Conservation (phyloP, 108 stramenopile species). For the Nannochloropsis granulata region DNA sequence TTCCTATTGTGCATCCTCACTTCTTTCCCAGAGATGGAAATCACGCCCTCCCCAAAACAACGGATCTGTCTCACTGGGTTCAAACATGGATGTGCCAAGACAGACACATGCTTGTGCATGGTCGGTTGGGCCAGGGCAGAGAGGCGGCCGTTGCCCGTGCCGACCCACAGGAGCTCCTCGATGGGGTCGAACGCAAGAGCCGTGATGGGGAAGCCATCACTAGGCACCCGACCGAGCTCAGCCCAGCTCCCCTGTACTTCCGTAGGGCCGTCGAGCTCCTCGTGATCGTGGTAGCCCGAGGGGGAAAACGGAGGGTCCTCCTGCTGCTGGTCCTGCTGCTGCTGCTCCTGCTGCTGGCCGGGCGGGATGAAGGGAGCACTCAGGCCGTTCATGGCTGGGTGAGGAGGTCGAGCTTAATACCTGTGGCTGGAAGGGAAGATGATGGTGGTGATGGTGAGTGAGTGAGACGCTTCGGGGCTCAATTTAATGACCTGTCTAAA, state of each 20-base stretch:
- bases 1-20: conserved; percentile 6
- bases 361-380: background rate
- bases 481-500: too few species aligned
- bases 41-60: conserved; percentile 9
- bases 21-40: background rate
- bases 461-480: too few species aligned
- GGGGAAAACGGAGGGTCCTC: too few species aligned
- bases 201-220: conserved; percentile 3
- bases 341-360: background rate
- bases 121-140: conserved; percentile 11
- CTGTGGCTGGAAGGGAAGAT: background rate
- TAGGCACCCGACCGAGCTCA: conserved; percentile 8
- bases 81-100: conserved; percentile 5
- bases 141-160: conserved; percentile 22
- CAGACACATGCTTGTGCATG: conserved; percentile 15
- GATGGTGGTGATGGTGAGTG: background rate
- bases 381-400: background rate
- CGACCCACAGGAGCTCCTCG: conserved; percentile 33
- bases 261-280: background rate
- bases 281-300: too few species aligned
- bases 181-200: conserved; percentile 24
- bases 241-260: background rate
- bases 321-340: too few species aligned
- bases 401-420: background rate
- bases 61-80: background rate